Evolutionary conservation across 768 basidiomycete species (phyloP).

Genomic region (Mycena pura): DNA sequence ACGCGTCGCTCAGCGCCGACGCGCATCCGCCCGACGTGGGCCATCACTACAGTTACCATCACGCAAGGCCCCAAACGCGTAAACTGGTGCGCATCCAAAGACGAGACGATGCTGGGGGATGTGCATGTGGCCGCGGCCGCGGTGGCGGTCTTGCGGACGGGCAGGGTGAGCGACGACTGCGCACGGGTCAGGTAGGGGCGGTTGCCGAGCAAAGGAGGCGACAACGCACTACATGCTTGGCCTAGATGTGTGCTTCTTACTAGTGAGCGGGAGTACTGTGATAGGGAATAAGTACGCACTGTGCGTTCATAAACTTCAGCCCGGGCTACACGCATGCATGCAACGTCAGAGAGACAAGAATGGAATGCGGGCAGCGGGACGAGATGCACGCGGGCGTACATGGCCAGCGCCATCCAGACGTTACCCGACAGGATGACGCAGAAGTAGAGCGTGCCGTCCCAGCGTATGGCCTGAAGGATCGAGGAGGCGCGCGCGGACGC

Average conservation of each 20-base stretch:
- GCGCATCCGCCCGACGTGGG: too few species aligned
- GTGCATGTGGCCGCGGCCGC: background rate
- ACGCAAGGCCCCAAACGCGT: background rate
- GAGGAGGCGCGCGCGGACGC: background rate
- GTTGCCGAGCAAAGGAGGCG: background rate
- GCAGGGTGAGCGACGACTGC: slow-evolving; percentile 35
- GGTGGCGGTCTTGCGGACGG: slow-evolving; percentile 25
- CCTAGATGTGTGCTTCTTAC: slow-evolving; percentile 9
- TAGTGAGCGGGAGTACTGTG: background rate
- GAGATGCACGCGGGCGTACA: slow-evolving; percentile 31
- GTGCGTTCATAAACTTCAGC: slow-evolving; percentile 37
- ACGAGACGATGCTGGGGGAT: background rate
- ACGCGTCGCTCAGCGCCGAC: too few species aligned
- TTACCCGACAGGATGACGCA: slow-evolving; percentile 36
- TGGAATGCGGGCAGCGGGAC: background rate
- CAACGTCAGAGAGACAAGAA: background rate
- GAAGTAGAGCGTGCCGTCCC: slow-evolving; percentile 36
- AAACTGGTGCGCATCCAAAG: background rate
- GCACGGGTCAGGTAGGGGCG: background rate
- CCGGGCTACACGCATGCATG: slow-evolving; percentile 23
- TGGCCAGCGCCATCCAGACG: slow-evolving; percentile 35
- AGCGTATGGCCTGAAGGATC: slow-evolving; percentile 31
- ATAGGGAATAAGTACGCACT: slow-evolving; percentile 29
- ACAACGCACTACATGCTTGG: slow-evolving; percentile 31
- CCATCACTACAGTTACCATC: too few species aligned